Conservation (phyloP, 2,329 filamentous ascomycete genomes). For the Trichoderma gracile region DNA sequence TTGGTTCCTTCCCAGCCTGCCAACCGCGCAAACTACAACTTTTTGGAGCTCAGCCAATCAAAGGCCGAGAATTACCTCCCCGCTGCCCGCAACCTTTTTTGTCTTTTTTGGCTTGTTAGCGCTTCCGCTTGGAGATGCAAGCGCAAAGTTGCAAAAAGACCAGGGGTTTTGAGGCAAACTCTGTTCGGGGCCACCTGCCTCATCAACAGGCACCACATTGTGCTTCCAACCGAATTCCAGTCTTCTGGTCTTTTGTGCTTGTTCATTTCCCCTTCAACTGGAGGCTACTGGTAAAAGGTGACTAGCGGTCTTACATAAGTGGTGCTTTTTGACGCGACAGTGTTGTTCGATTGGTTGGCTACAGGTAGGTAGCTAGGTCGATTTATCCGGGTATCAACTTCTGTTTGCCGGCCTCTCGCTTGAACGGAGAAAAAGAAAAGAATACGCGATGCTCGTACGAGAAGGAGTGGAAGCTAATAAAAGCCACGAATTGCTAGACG, state of each 20-base stretch:
- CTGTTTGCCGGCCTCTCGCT: not conserved
- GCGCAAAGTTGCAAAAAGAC: not conserved
- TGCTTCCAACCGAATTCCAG: no score
- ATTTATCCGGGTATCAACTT: not conserved
- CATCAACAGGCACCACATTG: not conserved
- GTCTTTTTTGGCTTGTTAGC: not conserved
- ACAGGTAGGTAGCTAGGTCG: slow-evolving; percentile 1
- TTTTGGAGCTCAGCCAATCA: slow-evolving; percentile 1
- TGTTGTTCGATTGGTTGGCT: not conserved
- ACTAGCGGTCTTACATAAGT: slow-evolving; percentile 8
- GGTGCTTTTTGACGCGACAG: not conserved
- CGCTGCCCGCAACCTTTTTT: slow-evolving; percentile 7
- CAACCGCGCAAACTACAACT: no score
- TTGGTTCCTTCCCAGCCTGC: no score
- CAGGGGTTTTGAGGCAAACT: not conserved
- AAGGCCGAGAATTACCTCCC: not conserved
- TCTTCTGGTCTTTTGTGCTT: not conserved
- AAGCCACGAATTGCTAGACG: not conserved
- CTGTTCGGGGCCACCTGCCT: not conserved
- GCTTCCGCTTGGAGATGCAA: not conserved
- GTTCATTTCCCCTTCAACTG: no score
- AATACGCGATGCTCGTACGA: not conserved
- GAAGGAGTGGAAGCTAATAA: not conserved
- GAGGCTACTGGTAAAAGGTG: not conserved
- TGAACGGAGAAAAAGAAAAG: not conserved